phyloP scores from a whole-genome alignment of 1,284 basidiomycete species.

The Anthracocystis walkeri region DNA sequence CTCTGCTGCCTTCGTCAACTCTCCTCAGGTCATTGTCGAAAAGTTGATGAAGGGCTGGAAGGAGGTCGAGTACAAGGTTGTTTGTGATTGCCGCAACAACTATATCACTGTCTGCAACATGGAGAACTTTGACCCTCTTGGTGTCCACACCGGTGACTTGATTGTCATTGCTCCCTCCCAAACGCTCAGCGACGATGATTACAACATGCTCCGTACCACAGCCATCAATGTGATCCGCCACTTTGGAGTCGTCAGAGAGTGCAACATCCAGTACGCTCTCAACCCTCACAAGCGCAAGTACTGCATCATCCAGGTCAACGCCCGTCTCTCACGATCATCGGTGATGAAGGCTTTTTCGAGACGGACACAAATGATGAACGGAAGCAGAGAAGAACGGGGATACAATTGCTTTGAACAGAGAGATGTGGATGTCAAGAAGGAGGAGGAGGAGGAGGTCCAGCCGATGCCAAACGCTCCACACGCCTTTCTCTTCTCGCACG shows the following conservation, averaged over 20 bases:
- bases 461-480: too few relatives aligned
- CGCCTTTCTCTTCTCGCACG: too few relatives aligned
- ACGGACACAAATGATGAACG: too few relatives aligned
- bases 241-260: conserved; percentile 95
- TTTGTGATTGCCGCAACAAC: conserved; percentile 96
- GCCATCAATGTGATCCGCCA: conserved; percentile 98
- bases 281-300: conserved; percentile 95
- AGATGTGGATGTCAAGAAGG: too few relatives aligned
- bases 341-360: too few relatives aligned
- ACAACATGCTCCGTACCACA: conserved; percentile 98
- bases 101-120: conserved; percentile 99
- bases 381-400: too few relatives aligned
- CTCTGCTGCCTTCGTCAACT: conserved; percentile 85
- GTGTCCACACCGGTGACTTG: conserved; percentile 99
- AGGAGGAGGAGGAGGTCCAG: too few relatives aligned
- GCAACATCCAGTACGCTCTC: conserved; percentile 98
- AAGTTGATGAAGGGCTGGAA: conserved; percentile 97
- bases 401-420: too few relatives aligned
- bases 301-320: conserved; percentile 99
- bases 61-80: conserved; percentile 99
- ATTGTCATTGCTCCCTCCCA: conserved; percentile 98
- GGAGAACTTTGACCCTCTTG: conserved; percentile 99
- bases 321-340: conserved; percentile 97
- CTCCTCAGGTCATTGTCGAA: conserved; percentile 96
- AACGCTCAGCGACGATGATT: conserved; percentile 86